Percentiles rank a stretch among this genome's conserved stretches.
These are phyloP conservation scores for Quercus bicolor DNA, from an alignment of 306 rosid species.

Conservation along the genomic window DNA sequence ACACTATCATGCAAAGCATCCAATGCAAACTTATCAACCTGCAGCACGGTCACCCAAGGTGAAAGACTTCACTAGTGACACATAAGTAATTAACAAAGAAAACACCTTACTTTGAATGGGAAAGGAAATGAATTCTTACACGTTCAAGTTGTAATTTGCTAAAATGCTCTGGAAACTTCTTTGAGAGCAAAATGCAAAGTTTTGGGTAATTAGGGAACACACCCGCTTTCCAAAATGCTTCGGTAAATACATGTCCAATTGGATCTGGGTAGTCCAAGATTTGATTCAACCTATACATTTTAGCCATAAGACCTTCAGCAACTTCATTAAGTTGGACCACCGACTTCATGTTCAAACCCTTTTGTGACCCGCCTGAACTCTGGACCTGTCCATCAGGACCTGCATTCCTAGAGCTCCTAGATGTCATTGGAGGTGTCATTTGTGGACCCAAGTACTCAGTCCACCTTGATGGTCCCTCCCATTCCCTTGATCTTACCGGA, in stretches of 20 bases:
- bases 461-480: constrained; percentile 93
- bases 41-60: constrained; percentile 39
- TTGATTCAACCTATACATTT: constrained; percentile 91
- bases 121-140: constrained; percentile 53
- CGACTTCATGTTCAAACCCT: constrained; percentile 87
- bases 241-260: constrained; percentile 67
- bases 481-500: constrained; percentile 67
- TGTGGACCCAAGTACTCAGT: constrained; percentile 83
- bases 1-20: constrained; percentile 89
- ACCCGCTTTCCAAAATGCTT: constrained; percentile 90
- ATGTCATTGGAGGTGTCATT: constrained; percentile 54
- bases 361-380: constrained; percentile 54
- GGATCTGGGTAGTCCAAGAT: constrained; percentile 97
- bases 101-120: constrained; percentile 13
- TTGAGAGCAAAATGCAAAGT: constrained; percentile 75
- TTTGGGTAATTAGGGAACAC: constrained; percentile 86
- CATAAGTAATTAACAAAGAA: constrained; percentile 21
- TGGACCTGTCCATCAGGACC: constrained; percentile 64
- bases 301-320: constrained; percentile 97
- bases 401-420: constrained; percentile 58
- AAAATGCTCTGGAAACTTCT: constrained; percentile 96
- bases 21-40: constrained; percentile 88
- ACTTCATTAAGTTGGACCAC: constrained; percentile 86
- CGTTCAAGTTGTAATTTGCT: constrained; percentile 96
- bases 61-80: constrained; percentile 18